phyloP scores from a whole-genome alignment of 2,329 filamentous ascomycete species.

The Camillea tinctor region DNA sequence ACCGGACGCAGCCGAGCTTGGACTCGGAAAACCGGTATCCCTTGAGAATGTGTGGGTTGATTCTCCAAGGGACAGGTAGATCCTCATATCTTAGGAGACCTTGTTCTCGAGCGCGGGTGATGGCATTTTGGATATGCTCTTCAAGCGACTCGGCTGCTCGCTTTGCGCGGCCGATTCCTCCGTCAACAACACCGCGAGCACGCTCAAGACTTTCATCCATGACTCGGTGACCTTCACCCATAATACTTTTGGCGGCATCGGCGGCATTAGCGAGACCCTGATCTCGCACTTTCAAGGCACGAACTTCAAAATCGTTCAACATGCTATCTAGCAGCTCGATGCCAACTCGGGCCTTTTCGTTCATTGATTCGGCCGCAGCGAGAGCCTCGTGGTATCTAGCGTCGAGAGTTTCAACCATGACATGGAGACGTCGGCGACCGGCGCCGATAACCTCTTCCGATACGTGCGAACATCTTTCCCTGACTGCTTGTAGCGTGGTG shows the following conservation, averaged over 20 bases:
- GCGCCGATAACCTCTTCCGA: conserved; percentile 88
- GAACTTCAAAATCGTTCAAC: conserved; percentile 79
- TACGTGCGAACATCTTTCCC: conserved; percentile 83
- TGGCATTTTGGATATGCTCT: conserved; percentile 78
- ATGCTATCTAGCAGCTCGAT: conserved; percentile 84
- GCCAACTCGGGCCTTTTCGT: conserved; percentile 87
- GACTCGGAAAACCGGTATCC: conserved; percentile 95
- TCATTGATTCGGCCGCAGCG: conserved; percentile 78
- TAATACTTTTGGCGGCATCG: conserved; percentile 67
- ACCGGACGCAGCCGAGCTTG: conserved; percentile 83
- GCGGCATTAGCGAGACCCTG: conserved; percentile 67
- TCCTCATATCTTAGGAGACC: conserved; percentile 88
- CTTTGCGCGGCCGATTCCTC: conserved; percentile 78
- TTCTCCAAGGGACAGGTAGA: conserved; percentile 85
- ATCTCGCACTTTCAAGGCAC: conserved; percentile 76
- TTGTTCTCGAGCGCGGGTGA: conserved; percentile 71
- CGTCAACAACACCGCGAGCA: conserved; percentile 74
- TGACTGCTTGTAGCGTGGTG: conserved; percentile 79
- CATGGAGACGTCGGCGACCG: conserved; percentile 76
- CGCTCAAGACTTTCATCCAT: conserved; percentile 76
- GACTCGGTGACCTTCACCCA: conserved; percentile 76
- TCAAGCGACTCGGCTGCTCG: conserved; percentile 80
- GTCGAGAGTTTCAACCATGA: conserved; percentile 92
- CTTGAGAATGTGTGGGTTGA: conserved; percentile 88
- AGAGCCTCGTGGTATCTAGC: conserved; percentile 82